Evolutionary conservation across 1,284 basidiomycete species (phyloP), one percentile per base, ranked within the genome.

Genomic region (Amylostereum chailletii): DNA sequence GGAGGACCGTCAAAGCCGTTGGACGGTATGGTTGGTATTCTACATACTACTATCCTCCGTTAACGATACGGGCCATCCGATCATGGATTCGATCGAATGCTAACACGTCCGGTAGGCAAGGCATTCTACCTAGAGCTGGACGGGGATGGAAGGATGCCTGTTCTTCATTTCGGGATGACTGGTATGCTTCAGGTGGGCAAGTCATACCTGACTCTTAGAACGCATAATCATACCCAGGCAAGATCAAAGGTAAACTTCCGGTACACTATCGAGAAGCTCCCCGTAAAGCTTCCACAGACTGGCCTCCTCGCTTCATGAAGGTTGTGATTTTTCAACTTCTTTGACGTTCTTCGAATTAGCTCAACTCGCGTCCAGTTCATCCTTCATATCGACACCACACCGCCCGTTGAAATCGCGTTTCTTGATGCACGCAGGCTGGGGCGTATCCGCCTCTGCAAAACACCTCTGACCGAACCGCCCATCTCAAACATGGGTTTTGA

Each of bases 91-190:
- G 19, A 19, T 19, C 19, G 19, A 19, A 19, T 19, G 19, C 19
- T 19, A 19, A 19, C 19, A 19, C 19, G 19, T 19, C 19, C 19
- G 19, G 19, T 46, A 81, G 89, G 89, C 41, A 93, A 92, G 64
- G 78, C 79, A 52, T 87, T 90, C 59, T 91, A 84, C 61, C 62
- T 90, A n/a, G 71, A 74, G 41, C 71, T 90, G 1, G 76, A 79
- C 38, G 86, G 85, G 3, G 56, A 71, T 27, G 85, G 85, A 0
- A 70, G 71, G 58, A 65, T 77, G 55, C 87, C 86, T 2, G 81
- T 90, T 3, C 68, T 90, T 51, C 87, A 90, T 61, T 87, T 90
- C 57, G 88, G 88, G 2, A 90, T 90, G 88, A 90, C 86, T 2
- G 87, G 88, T 6, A 82, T 83, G 80, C 70, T 91, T 36, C 81